Percentiles rank a stretch among this genome's conserved stretches.
Evolutionary conservation across 306 rosid genomes (phyloP).

Genomic region (Dryas alaskensis): DNA sequence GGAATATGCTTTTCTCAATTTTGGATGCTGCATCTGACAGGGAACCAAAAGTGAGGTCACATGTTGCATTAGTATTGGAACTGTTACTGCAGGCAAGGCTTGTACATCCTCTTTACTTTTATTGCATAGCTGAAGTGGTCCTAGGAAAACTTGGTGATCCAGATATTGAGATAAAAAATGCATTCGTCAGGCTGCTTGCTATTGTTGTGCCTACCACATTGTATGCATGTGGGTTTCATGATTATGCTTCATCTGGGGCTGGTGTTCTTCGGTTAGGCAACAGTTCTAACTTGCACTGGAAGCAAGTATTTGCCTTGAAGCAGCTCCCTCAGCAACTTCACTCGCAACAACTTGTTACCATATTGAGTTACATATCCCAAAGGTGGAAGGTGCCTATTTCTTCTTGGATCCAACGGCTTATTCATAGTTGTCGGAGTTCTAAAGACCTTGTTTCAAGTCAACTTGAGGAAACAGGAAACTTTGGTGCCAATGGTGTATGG

Average conservation of each 20-base stretch:
- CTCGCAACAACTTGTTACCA: constrained; percentile 82
- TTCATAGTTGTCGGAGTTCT: constrained; percentile 69
- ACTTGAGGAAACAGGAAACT: constrained; percentile 62
- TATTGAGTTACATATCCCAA: constrained; percentile 88
- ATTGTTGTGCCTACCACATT: constrained; percentile 70
- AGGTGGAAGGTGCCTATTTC: constrained; percentile 96
- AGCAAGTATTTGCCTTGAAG: constrained; percentile 80
- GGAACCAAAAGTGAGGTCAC: constrained; percentile 81
- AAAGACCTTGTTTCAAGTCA: constrained; percentile 55
- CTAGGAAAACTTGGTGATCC: constrained; percentile 95
- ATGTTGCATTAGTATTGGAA: constrained; percentile 70
- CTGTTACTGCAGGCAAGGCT: constrained; percentile 77
- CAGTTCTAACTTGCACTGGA: constrained; percentile 78
- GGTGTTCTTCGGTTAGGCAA: constrained; percentile 41
- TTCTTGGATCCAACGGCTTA: constrained; percentile 90
- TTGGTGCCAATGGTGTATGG: constrained; percentile 55
- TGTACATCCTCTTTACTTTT: constrained; percentile 65
- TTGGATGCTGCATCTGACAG: constrained; percentile 68
- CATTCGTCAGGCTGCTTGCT: constrained; percentile 61
- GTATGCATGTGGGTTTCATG: constrained; percentile 73
- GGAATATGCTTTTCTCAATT: constrained; percentile 61
- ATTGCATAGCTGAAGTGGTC: constrained; percentile 68
- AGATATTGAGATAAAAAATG: constrained; percentile 56
- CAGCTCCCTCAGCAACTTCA: constrained; percentile 79
- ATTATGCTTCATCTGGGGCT: constrained; percentile 51